Evolutionary conservation across 371 early-diverging fungal genomes (phyloP), one percentile per base, ranked within the genome.

Genomic region (Apophysomyces trapeziformis): DNA sequence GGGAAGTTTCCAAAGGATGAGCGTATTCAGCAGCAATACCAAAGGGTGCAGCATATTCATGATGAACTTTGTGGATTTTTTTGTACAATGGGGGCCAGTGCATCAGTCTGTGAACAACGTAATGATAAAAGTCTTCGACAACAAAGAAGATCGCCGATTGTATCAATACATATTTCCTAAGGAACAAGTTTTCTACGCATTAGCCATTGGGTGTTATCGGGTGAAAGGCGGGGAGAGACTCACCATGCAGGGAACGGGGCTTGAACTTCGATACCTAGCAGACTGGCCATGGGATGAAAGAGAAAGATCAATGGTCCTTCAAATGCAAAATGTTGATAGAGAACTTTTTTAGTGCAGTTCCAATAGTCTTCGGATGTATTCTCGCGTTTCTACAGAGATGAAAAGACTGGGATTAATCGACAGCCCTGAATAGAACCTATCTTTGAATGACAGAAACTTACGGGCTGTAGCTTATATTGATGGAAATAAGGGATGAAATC

Each of bases 1-100:
- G 86, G 18, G 89, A 61, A 7, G 90, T 90, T 68, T 94, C 95
- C 39, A 90, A 66, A 32, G 95, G 94, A 66, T 93, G 94, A 38
- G 94, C 93, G 67, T 94, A 94, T 76, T 94, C 95, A 36, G 93
- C 93, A 43, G 92, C 80, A 61, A 94, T 80, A 44, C 96, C 97
- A 58, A 95, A 93, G 43, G 97, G 96, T 12, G 95, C 92, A 54
- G 91, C 82, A 80, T 90, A 97, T 72, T 95, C 93, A 83, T 97
- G 97, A 78, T 97, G 96, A 16, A 91, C 75, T 79, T 97, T 97
- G 87, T 97, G 97, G 60, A 97, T 89, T 68, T 85, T 74, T 66
- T 92, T 93, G 84, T 96, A 97, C 67, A 96, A 77, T 13, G 90
- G 87, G 7, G 92, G 92, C 81, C 90, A 90, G 85, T 97, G 97